Conservation (phyloP, 192 early-diverging fungal genomes). For the Entomortierella parvispora region DNA sequence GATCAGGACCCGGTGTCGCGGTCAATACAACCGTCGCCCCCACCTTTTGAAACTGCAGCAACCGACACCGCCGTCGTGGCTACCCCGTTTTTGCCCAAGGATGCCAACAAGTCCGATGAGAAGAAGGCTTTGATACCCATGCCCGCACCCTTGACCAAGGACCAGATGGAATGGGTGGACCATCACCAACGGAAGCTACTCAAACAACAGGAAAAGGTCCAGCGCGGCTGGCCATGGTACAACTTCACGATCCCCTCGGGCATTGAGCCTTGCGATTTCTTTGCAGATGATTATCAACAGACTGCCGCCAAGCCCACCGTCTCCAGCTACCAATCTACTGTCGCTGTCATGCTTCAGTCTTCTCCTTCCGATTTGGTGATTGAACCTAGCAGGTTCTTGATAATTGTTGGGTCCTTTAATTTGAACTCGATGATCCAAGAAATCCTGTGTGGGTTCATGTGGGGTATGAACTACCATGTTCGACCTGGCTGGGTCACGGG, state of each 20-base stretch:
- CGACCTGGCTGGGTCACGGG: conserved; percentile 42
- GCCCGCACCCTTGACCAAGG: conserved; percentile 22
- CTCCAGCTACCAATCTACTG: neutral
- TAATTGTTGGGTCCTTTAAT: conserved; percentile 46
- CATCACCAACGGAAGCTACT: conserved; percentile 4
- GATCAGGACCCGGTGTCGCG: neutral
- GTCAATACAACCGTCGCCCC: neutral
- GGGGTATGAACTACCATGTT: conserved; percentile 51
- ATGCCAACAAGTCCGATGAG: neutral
- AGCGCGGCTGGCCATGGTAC: conserved; percentile 49
- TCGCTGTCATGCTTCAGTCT: conserved; percentile 1
- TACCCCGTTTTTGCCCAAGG: neutral
- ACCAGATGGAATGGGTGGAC: conserved; percentile 47
- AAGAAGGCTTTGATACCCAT: conserved; percentile 11
- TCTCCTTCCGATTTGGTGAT: conserved; percentile 13
- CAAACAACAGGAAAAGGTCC: conserved; percentile 9
- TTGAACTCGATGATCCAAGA: conserved; percentile 47
- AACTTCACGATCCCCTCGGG: conserved; percentile 40
- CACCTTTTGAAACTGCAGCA: neutral
- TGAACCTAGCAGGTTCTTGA: conserved; percentile 12
- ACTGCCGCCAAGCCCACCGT: no score
- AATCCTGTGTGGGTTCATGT: conserved; percentile 48
- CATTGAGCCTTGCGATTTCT: conserved; percentile 47
- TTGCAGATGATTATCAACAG: conserved; percentile 8
- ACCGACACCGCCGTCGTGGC: neutral